Base-by-base conservation (phyloP, 1,139 yeast species). In the Magnusiomyces clavatus region DNA sequence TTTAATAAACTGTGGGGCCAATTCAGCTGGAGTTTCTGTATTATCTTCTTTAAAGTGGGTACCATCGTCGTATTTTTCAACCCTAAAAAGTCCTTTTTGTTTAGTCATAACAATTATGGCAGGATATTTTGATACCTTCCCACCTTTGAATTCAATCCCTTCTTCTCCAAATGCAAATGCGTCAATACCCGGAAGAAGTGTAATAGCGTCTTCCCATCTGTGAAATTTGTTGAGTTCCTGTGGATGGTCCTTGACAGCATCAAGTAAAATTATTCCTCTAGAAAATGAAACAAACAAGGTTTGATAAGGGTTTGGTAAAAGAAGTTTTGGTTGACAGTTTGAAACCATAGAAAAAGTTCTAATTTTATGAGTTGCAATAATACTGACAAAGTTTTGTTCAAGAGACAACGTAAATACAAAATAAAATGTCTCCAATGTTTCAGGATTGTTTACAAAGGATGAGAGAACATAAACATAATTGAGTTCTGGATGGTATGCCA, bases 141-240 rank as follows among this genome's bases (percentile, higher is more conserved):
- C 51, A 20, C 44, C 55, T 34, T 50, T 54, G 49, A 59, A 53
- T 12, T 52, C 50, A 6, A 56, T 52, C 66, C 70, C 69, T 63
- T 81, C 86, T 56, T 71, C 72, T 1, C 88, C 89, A 54, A 72
- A 71, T 0, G 92, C 92, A 36, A 84, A 69, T 14, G 87, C 71
- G 1, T 73, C 69, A 2, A 83, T 77, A 14, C 76, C 73, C 1
- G 75, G 59, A 54, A 77, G 78, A 57, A 88, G 76, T 14, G 76
- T 72, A 17, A 88, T 72, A 8, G 78, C 73, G 62, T 88, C 96
- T 66, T 88, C 95, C 95, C 95, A 86, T 62, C 83, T 75, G 31
- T 83, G 78, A 50, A 72, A 73, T 29, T 71, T 56, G 14, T 64
- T 63, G 63, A 67, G 38, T 31, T 51, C 56, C 40, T 49, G 38